Base-by-base conservation (phyloP, 768 basidiomycete species). In the Macrolepiota albuminosa region DNA sequence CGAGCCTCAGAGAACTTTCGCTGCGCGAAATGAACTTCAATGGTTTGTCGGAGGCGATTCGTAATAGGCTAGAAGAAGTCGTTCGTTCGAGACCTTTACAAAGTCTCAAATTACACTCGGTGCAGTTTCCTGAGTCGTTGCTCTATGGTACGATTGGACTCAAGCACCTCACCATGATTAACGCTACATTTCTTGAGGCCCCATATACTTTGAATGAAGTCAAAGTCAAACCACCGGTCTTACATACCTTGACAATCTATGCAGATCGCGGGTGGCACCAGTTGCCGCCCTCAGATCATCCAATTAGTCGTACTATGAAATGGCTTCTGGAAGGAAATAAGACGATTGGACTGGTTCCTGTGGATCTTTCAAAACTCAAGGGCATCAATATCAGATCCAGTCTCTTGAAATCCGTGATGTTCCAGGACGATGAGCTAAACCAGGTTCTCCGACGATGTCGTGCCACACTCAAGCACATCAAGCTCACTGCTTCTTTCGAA, bases 151-250 rank as follows among this genome's bases (percentile, higher is more conserved):
- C 52, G 24, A 39, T 18, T 16, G 52, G 52, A 37, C 37, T 40
- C 52, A 53, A 40, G 52, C 52, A 53, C 10, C 52, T 53, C 52
- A 53, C 37, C 9, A 53, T 53, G 52, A 53, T 53, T 7, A 53
- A 40, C 24, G 16, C 52, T 39, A 39, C 37, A 26, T 40, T 53
- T 40, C 21, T 53, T 18, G 52, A 53, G 16, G 37, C 24, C 37
- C 26, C 52, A 16, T 10, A 16, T 39, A 16, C 14, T 53, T 18
- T 24, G 24, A 26, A 53, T 26, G 52, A 26, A 39, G 4, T 39
- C 10, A 18, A 39, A 26, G 52, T 9, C 16, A 26, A 53, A 53
- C 52, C 52, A 16, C 52, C 52, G 3, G 37, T 53, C 13, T 53
- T 53, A 26, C 37, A 26, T 53, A 24, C 36, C 24, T 39, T 53